phyloP scores from a whole-genome alignment of 1,284 basidiomycete genomes.

The Violaceomyces palustris region DNA sequence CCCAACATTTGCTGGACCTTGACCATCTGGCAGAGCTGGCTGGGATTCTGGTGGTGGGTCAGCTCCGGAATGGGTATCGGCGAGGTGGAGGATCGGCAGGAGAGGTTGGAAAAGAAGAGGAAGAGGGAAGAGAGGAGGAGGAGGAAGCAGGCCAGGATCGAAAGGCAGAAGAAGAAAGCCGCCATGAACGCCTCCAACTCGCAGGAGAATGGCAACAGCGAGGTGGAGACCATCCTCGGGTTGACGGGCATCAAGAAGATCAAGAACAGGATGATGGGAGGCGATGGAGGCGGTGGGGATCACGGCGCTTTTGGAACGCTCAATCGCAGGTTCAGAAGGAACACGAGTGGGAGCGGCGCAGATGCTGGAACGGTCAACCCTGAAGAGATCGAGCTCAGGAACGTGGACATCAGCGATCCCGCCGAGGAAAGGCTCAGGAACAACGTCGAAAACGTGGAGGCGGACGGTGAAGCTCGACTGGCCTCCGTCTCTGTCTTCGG shows the following conservation, averaged over 20 bases:
- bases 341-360: no score
- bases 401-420: conserved; percentile 12
- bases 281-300: no score
- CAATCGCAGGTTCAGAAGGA: no score
- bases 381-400: conserved; percentile 23
- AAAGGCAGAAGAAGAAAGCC: conserved; percentile 25
- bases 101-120: conserved; percentile 26
- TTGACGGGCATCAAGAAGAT: conserved; percentile 26
- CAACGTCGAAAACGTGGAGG: neutral
- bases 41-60: conserved; percentile 54
- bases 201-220: conserved; percentile 16
- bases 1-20: conserved; percentile 47
- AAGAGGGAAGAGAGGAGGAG: conserved; percentile 31
- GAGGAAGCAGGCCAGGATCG: conserved; percentile 24
- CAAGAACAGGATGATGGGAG: conserved; percentile 20
- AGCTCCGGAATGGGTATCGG: conserved; percentile 52
- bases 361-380: no score
- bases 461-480: conserved; percentile 5
- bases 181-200: conserved; percentile 4
- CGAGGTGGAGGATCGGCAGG: conserved; percentile 50
- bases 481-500: conserved; percentile 1
- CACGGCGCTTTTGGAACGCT: no score
- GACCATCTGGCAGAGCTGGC: conserved; percentile 52
- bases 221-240: conserved; percentile 27
- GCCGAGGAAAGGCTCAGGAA: conserved; percentile 1